Evolutionary conservation across 805 yeast species (phyloP), one percentile per base, ranked within the genome.

Genomic region (Wickerhamomyces bisporus): DNA sequence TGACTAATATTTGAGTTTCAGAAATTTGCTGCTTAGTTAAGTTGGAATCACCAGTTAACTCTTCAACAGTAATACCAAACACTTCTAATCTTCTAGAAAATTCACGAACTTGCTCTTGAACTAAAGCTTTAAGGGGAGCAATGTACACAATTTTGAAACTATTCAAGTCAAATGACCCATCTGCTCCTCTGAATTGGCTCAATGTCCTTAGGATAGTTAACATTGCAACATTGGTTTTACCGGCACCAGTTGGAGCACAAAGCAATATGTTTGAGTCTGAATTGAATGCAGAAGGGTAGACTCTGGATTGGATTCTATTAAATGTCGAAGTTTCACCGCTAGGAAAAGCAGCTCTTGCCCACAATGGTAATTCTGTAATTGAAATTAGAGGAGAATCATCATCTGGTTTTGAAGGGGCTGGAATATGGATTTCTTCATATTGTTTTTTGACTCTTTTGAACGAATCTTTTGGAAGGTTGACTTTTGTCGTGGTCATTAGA

Each of bases 161-260:
- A 18, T 73, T 62, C 18, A 79, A 48, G 18, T 70, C 65, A 10
- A 86, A 57, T n/a, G 66, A 61, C 0, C 81, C 82, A 21, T 69
- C 63, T 5, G 52, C 52, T 32, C 69, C 62, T 50, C 81, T 64
- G 53, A 62, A 74, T 34, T 79, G 70, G 0, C 75, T 63, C 16
- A 89, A 55, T 0, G 83, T 66, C 34, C 81, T 63, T n/a, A 89
- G 64, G 5, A 86, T 70, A 0, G 96, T 68, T 32, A 93, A 61
- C 80, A 93, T 76, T 0, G 99, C 99, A 21, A 93, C 96, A 57
- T 93, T 93, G 17, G 98, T 91, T 58, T 91, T 91, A 65, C 98
- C 98, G 3, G 96, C 96, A 65, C 98, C 98, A 0, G 98, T 91
- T 6, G 98, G 98, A 1, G 98, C 98, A 71, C 98, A 91, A 49